A percentile compares a stretch with the other conserved stretches of the same genome.
These are phyloP conservation scores for Bidens hawaiensis DNA, from an alignment of 140 eudicot species.

Conservation along the genomic window DNA sequence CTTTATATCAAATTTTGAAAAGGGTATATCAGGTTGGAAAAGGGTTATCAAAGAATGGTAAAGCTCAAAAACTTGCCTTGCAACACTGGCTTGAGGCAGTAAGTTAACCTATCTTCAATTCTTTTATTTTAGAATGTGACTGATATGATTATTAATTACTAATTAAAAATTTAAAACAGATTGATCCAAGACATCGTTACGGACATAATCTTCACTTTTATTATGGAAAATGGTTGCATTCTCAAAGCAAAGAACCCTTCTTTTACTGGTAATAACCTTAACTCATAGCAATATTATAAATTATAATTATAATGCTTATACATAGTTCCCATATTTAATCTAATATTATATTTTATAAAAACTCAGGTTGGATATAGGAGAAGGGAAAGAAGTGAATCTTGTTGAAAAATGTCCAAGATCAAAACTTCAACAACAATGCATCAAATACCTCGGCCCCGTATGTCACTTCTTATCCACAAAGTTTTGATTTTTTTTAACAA, in stretches of 20 bases:
- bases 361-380: conserved; percentile 95
- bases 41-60: conserved; percentile 81
- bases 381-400: conserved; percentile 85
- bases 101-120: conserved; percentile 18
- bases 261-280: conserved; percentile 69
- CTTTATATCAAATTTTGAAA: neutral
- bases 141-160: neutral
- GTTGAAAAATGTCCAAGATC: conserved; percentile 75
- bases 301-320: neutral
- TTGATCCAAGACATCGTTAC: conserved; percentile 97
- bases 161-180: conserved; percentile 40
- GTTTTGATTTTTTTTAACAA: neutral
- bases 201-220: conserved; percentile 96
- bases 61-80: conserved; percentile 89
- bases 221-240: conserved; percentile 76
- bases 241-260: conserved; percentile 91
- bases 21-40: conserved; percentile 67
- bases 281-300: neutral
- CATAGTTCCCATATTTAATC: neutral
- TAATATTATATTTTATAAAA: neutral
- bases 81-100: conserved; percentile 99
- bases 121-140: neutral
- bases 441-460: conserved; percentile 97
- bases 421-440: conserved; percentile 95
- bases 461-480: conserved; percentile 12